Evolutionary conservation across 371 early-diverging fungal genomes (phyloP).

Genomic region (Mucor racemosus): DNA sequence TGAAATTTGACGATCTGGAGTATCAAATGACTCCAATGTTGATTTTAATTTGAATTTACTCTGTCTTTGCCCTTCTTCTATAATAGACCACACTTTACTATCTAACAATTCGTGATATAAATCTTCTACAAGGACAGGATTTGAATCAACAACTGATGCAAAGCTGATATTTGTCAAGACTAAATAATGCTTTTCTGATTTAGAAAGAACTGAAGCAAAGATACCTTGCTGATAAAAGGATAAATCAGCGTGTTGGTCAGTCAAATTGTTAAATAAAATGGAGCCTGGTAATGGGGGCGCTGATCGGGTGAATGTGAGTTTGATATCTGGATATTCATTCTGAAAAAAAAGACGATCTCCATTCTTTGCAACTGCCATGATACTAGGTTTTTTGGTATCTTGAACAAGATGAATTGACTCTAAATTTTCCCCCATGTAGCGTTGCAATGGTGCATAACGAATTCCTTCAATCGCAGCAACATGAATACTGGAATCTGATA

Average conservation of each 20-base stretch:
- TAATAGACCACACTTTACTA: constrained; percentile 17
- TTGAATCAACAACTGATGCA: not conserved
- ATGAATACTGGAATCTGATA: constrained; percentile 24
- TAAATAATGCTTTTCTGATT: constrained; percentile 18
- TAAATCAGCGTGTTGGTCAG: constrained; percentile 6
- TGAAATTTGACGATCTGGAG: not conserved
- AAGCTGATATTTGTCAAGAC: not conserved
- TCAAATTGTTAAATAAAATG: constrained; percentile 18
- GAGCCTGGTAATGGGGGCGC: constrained; percentile 23
- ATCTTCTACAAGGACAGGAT: constrained; percentile 11
- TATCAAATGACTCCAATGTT: not conserved
- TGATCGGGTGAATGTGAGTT: constrained; percentile 4
- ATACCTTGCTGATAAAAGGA: constrained; percentile 14
- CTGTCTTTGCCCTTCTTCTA: not conserved
- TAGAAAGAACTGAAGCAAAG: constrained; percentile 16
- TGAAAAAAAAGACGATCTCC: constrained; percentile 19
- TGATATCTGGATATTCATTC: not conserved
- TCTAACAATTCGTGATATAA: constrained; percentile 10
- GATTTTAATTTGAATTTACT: not conserved
- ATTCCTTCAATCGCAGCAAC: constrained; percentile 13
- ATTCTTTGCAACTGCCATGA: constrained; percentile 25
- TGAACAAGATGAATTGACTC: constrained; percentile 20
- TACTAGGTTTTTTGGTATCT: constrained; percentile 6
- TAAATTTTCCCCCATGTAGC: constrained; percentile 5
- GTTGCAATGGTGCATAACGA: not conserved